Base-by-base conservation (phyloP, 1,139 yeast species). In the Blastobotrys petasosporus region DNA sequence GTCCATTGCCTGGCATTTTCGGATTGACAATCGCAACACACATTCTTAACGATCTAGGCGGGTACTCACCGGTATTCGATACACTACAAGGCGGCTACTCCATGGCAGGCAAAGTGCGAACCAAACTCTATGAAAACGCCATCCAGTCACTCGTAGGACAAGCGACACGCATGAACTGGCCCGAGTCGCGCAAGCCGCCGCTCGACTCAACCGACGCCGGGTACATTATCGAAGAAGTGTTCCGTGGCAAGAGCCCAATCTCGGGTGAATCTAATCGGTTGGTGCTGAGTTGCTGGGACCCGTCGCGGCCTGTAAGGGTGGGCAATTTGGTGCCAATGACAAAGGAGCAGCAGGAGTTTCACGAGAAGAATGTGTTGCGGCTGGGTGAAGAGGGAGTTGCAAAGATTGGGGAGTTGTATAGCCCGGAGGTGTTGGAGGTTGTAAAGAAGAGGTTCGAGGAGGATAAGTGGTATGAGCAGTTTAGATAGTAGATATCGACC, bases 1-100 rank as follows among this genome's bases (percentile, higher is more conserved):
- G 98, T 1, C 87, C 98, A 0, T 79, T 92, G 82, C 98, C 98
- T 1, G 97, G 94, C 7, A 84, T 90, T 68, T 92, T 92, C 69
- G 98, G 98, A 1, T 73, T 92, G 42, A 79, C 95, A 0, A 75
- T 92, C 49, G 94, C 96, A 2, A 83, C 97, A 0, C 82, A 85
- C 65, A 71, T 92, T 37, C 67, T 92, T 42, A 85, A 95, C 2
- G 70, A 76, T 5, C 79, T 88, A 15, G 80, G 95, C 0, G 96
- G 94, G 0, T 92, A 92, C 60, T 50, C 53, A 33, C 94, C 94
- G 9, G 95, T 87, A 50, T 90, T 94, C 34, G 70, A 66, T 46
- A 67, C 72, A 2, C 57, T 64, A 4, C 63, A 55, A 42, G 71
- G 68, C 9, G 70, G 69, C 8, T 64, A 67, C 51, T 64, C 68